These are phyloP conservation scores for Euphrasia confusa DNA, from an alignment of 257 asterid species.

Conservation along the genomic window DNA sequence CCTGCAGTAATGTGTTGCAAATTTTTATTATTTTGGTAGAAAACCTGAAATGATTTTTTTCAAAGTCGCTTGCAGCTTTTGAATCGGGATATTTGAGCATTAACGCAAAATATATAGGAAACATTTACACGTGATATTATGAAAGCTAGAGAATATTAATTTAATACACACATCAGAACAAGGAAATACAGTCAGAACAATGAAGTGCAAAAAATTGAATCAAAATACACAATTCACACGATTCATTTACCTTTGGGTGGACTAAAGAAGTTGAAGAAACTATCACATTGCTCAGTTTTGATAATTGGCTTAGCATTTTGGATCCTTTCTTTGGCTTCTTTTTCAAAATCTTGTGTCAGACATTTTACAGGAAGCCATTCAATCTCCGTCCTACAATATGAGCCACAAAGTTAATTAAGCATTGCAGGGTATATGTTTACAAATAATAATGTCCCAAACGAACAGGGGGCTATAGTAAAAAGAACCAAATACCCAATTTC, in stretches of 20 bases:
- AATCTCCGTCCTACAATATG: constrained; percentile 57
- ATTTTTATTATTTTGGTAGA: constrained; percentile 20
- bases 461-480: neutral
- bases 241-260: constrained; percentile 45
- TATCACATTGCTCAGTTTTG: constrained; percentile 76
- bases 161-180: too few species aligned
- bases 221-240: too few species aligned
- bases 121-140: neutral
- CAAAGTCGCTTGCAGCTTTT: neutral
- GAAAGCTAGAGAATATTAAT: neutral
- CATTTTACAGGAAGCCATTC: constrained; percentile 82
- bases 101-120: neutral
- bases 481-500: constrained; percentile 65
- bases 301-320: constrained; percentile 62
- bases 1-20: constrained; percentile 45
- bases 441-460: neutral
- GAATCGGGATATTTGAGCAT: neutral
- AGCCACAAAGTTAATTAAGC: neutral
- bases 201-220: too few species aligned
- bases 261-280: constrained; percentile 88
- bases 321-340: constrained; percentile 93
- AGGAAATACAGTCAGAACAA: too few species aligned
- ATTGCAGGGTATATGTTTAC: neutral
- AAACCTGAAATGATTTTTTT: neutral
- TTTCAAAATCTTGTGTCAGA: constrained; percentile 70